These are phyloP conservation scores for Austropuccinia psidii DNA, from an alignment of 1,284 basidiomycete species.

Conservation along the genomic window DNA sequence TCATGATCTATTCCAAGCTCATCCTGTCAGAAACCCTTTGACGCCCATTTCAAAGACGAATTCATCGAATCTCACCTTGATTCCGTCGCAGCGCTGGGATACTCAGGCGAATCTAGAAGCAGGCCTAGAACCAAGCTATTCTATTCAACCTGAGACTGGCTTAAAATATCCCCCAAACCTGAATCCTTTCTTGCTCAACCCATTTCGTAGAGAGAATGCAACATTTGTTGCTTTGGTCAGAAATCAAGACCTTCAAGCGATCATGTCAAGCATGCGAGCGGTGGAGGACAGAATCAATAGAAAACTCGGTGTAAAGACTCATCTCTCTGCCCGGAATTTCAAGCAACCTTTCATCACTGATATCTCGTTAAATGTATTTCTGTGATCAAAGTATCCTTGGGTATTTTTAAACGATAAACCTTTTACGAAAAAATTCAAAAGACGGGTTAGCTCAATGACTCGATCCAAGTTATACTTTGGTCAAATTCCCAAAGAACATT, in stretches of 20 bases:
- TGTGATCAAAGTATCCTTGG: conserved; percentile 26
- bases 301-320: conserved; percentile 9
- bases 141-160: background rate
- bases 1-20: too few relatives aligned
- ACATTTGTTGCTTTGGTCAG: conserved; percentile 3
- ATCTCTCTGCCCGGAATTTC: too few relatives aligned
- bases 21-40: too few relatives aligned
- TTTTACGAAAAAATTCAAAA: conserved; percentile 44
- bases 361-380: too few relatives aligned
- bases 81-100: too few relatives aligned
- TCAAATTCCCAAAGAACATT: conserved; percentile 42
- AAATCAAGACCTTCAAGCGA: background rate
- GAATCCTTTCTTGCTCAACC: background rate
- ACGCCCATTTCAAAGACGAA: too few relatives aligned
- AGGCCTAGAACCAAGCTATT: background rate
- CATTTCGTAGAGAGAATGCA: background rate
- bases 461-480: conserved; percentile 44
- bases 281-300: conserved; percentile 12
- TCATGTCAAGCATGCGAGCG: conserved; percentile 17
- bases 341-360: too few relatives aligned
- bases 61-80: too few relatives aligned
- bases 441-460: conserved; percentile 43
- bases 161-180: conserved; percentile 4
- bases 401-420: conserved; percentile 39
- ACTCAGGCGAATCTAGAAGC: background rate